Conservation (phyloP, 768 basidiomycete genomes). For the Boletus patriciae region DNA sequence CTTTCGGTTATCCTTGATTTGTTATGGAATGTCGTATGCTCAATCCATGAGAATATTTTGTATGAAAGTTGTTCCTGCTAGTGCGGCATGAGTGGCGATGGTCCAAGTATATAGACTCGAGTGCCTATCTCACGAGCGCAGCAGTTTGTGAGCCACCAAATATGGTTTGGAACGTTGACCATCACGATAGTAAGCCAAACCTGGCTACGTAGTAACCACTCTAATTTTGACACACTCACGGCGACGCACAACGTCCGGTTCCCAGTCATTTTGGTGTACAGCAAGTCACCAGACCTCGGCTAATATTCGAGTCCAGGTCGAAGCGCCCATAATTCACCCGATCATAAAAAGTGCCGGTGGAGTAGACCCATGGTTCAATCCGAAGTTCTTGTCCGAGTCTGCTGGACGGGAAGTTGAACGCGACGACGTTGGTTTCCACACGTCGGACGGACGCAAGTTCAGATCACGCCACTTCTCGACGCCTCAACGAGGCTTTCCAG, state of each 20-base stretch:
- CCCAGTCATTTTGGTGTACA: no score
- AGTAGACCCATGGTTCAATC: not conserved
- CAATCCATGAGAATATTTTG: not conserved
- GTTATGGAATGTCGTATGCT: not conserved
- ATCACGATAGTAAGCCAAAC: no score
- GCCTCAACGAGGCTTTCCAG: not conserved
- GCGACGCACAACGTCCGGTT: no score
- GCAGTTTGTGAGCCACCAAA: no score
- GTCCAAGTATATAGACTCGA: not conserved
- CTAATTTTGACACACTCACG: no score
- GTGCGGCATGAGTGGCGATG: no score
- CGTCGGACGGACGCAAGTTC: not conserved
- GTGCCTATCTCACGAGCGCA: not conserved
- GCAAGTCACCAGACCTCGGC: no score
- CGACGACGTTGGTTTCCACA: not conserved
- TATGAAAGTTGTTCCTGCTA: no score
- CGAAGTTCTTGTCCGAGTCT: not conserved
- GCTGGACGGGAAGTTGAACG: not conserved
- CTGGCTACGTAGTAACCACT: no score
- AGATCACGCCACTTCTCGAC: not conserved
- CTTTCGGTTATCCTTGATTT: not conserved
- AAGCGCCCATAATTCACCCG: not conserved
- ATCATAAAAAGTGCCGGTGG: not conserved
- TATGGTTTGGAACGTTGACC: no score
- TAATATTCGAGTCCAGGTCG: no score